Base-by-base conservation (phyloP, 192 early-diverging fungal species). In the Chytriomyces sp. region DNA sequence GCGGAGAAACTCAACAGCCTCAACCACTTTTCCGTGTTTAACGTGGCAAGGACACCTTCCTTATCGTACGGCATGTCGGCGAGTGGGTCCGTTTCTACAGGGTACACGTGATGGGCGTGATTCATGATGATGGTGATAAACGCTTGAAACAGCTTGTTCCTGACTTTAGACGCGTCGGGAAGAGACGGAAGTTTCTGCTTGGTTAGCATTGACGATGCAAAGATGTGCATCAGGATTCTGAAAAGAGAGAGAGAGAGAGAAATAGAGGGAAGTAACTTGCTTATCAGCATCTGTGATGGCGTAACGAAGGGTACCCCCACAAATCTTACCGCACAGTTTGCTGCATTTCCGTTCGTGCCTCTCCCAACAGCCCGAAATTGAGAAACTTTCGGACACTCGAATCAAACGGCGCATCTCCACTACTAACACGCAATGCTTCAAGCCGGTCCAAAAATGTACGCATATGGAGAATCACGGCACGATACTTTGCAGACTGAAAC, bases 141-240 rank as follows among this genome's bases (percentile, higher is more conserved):
- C 6, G 44, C 46, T 28, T 66, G n/a, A 45, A 78, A 49, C 10
- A 78, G 11, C 24, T 49, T 70, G 6, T 66, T 49, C 10, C 78
- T 9, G 10, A 45, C 69, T 26, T 16, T 26, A 16, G 48, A 18
- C 10, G 78, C 71, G 50, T 72, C 74, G 18, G 69, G 78, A n/a
- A 79, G 78, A 24, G 18, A 65, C 5, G 63, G 63, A n/a, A 79
- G 11, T 13, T 50, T 28, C 26, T 68, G 63, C 57, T 79, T 79
- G 23, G 78, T 65, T 1, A 79, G 18, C 35, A 79, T 64, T 3
- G 64, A 45, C 6, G 71, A 67, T 7, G 62, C 13, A 47, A 63
- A 79, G 6, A 79, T 74, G 47, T 59, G 74, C 7, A 73, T 10
- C 49, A 79, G 50, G 6, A 75, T n/a, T 2, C 62, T 18, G 20